phyloP scores from a whole-genome alignment of 768 basidiomycete species.

The Hemileccinum rubropunctum region DNA sequence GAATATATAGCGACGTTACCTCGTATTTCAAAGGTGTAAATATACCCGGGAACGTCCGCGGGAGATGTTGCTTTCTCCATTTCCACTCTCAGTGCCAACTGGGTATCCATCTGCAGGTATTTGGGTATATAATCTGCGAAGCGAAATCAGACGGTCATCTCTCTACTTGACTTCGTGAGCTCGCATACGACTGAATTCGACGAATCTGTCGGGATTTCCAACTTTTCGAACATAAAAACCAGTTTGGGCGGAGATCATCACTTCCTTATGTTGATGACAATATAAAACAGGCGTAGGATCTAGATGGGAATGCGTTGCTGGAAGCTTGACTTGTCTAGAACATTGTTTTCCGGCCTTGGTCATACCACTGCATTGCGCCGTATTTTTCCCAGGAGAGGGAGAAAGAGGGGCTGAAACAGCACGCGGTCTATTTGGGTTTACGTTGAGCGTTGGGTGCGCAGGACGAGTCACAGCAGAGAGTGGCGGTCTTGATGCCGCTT shows the following conservation, averaged over 20 bases:
- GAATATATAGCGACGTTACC: slow-evolving; percentile 38
- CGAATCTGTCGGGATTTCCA: slow-evolving; percentile 39
- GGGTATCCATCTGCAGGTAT: slow-evolving; percentile 61
- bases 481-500: not conserved
- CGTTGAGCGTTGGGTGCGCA: slow-evolving; percentile 8
- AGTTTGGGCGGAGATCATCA: slow-evolving; percentile 42
- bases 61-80: slow-evolving; percentile 53
- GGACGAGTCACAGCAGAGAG: slow-evolving; percentile 8
- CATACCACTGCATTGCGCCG: slow-evolving; percentile 55
- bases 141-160: slow-evolving; percentile 6
- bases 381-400: slow-evolving; percentile 16
- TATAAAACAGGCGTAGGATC: slow-evolving; percentile 39
- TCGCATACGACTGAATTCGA: slow-evolving; percentile 55
- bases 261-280: slow-evolving; percentile 64
- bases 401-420: slow-evolving; percentile 16
- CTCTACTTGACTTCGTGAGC: not conserved
- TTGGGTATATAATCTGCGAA: slow-evolving; percentile 64
- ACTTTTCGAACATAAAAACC: slow-evolving; percentile 58
- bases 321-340: slow-evolving; percentile 52
- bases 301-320: slow-evolving; percentile 23
- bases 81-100: slow-evolving; percentile 49
- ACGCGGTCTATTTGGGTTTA: slow-evolving; percentile 22
- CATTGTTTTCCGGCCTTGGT: slow-evolving; percentile 69
- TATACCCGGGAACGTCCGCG: slow-evolving; percentile 69
- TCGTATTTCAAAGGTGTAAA: slow-evolving; percentile 79